Evolutionary conservation across 345 rosid genomes (phyloP).

Genomic region (Conringia planisiliqua): DNA sequence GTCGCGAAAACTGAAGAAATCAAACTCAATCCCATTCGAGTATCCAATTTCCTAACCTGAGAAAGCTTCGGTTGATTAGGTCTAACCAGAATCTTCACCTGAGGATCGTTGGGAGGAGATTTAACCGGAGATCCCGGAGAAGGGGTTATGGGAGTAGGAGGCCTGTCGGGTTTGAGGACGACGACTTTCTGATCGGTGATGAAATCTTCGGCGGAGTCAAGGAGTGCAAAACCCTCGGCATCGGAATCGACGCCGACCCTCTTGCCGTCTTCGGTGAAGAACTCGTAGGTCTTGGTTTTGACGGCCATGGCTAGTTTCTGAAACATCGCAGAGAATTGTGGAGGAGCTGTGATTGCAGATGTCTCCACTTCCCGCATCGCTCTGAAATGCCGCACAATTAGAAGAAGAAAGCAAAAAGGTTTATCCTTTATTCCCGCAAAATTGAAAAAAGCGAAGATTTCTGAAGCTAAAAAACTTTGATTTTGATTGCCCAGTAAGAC

Average conservation of each 20-base stretch:
- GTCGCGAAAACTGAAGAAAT: constrained; percentile 75
- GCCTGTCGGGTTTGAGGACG: constrained; percentile 76
- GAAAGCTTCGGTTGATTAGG: constrained; percentile 20
- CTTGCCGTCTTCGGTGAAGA: constrained; percentile 69
- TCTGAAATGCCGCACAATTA: background rate
- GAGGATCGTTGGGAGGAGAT: constrained; percentile 17
- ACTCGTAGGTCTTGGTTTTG: constrained; percentile 85
- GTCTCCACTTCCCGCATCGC: constrained; percentile 48
- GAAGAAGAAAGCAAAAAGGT: background rate
- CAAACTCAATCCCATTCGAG: constrained; percentile 47
- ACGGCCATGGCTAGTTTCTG: constrained; percentile 92
- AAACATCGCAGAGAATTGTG: constrained; percentile 86
- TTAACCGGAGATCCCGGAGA: constrained; percentile 24
- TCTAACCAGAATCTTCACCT: constrained; percentile 1
- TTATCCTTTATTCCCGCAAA: background rate
- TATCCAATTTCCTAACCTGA: constrained; percentile 39
- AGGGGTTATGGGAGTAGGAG: constrained; percentile 6
- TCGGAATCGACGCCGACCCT: constrained; percentile 21
- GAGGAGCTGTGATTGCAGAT: constrained; percentile 38
- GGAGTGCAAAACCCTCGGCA: constrained; percentile 54
- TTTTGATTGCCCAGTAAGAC: background rate
- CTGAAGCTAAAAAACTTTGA: background rate
- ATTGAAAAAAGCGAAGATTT: background rate
- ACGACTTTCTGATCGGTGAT: constrained; percentile 92
- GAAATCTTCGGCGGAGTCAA: constrained; percentile 85